Evolutionary conservation across 192 early-diverging fungal genomes (phyloP).

Genomic region (Lobulomyces angularis): DNA sequence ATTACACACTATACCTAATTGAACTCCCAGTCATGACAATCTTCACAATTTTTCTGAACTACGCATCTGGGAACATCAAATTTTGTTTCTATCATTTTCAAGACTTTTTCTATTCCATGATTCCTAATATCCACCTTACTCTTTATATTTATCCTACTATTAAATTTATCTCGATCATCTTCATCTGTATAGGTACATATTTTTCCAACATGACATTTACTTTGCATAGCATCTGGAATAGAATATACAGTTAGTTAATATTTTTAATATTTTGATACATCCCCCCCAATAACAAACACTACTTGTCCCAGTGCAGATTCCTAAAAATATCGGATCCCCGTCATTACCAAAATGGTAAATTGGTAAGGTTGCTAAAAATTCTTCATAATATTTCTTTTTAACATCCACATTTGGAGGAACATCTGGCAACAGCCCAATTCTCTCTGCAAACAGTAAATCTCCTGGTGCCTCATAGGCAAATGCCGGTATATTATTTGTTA

Average conservation of each 20-base stretch:
- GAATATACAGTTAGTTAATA: too few relatives aligned
- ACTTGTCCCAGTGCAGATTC: conserved; percentile 58
- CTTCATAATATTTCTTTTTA: conserved; percentile 19
- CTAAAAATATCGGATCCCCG: conserved; percentile 83
- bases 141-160: too few relatives aligned
- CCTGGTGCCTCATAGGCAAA: conserved; percentile 77
- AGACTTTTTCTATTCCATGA: too few relatives aligned
- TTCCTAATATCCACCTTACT: too few relatives aligned
- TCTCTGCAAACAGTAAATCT: conserved; percentile 59
- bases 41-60: too few relatives aligned
- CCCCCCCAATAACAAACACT: conserved; percentile 56
- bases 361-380: conserved; percentile 40
- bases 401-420: background rate
- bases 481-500: conserved; percentile 72
- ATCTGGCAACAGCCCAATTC: conserved; percentile 63
- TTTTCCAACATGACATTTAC: conserved; percentile 72
- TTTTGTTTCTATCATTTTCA: too few relatives aligned
- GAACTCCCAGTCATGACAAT: too few relatives aligned
- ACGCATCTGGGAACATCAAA: too few relatives aligned
- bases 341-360: conserved; percentile 86
- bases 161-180: too few relatives aligned
- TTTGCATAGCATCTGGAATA: conserved; percentile 70
- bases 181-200: too few relatives aligned
- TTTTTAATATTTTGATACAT: too few relatives aligned
- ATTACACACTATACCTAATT: too few relatives aligned